phyloP scores from a whole-genome alignment of 2,329 filamentous ascomycete genomes.

The Claviceps sp. region DNA sequence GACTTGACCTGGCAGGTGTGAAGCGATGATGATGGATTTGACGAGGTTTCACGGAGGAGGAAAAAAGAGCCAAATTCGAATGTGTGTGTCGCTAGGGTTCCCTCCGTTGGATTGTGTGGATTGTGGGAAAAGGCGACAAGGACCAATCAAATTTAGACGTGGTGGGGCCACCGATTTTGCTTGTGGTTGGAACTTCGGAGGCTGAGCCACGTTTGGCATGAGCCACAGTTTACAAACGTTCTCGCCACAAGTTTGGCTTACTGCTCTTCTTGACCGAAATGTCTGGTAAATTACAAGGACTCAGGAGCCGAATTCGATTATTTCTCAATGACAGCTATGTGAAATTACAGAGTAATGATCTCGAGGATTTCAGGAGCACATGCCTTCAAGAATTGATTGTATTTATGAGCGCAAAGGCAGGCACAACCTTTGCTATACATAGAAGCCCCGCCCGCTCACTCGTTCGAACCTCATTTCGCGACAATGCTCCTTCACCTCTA shows the following conservation, averaged over 20 bases:
- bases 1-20: conserved; percentile 27
- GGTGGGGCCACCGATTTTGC: not conserved
- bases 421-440: too few species aligned
- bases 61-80: conserved; percentile 25
- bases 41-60: conserved; percentile 15
- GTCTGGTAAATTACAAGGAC: too few species aligned
- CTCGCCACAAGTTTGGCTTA: conserved; percentile 2
- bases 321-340: not conserved
- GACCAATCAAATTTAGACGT: conserved; percentile 19
- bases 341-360: too few species aligned
- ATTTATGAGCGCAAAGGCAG: too few species aligned
- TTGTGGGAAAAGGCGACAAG: not conserved
- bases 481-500: not conserved
- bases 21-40: conserved; percentile 19
- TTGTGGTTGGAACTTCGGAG: not conserved
- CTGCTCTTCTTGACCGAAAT: too few species aligned
- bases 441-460: not conserved
- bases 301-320: not conserved
- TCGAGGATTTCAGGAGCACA: too few species aligned
- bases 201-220: not conserved
- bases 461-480: not conserved
- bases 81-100: conserved; percentile 30
- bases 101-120: conserved; percentile 8
- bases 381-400: too few species aligned
- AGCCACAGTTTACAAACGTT: conserved; percentile 1